Percentiles rank a stretch among this genome's conserved stretches.
Evolutionary conservation across 2,329 filamentous ascomycete genomes (phyloP).

Genomic region (Fusarium sp.): DNA sequence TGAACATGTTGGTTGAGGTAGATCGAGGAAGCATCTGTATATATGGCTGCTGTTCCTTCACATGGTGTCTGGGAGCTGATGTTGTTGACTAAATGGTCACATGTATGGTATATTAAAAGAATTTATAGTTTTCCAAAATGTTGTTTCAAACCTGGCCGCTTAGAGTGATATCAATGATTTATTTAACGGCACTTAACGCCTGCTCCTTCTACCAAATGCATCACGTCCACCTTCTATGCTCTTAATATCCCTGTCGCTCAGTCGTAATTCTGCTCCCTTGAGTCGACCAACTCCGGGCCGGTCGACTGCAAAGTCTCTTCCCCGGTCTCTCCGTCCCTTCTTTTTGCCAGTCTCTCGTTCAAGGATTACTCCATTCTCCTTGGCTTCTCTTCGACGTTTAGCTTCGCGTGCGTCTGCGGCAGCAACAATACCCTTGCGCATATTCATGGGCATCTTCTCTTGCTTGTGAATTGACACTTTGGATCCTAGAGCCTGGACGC

Average conservation of each 20-base stretch:
- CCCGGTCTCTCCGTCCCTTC: slow-evolving; percentile 57
- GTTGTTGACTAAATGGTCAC: slow-evolving; percentile 20
- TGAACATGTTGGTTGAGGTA: slow-evolving; percentile 23
- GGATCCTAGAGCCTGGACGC: slow-evolving; percentile 84
- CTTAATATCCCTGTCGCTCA: slow-evolving; percentile 82
- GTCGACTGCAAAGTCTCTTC: slow-evolving; percentile 72
- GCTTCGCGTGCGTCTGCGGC: slow-evolving; percentile 75
- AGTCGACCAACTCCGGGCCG: slow-evolving; percentile 85
- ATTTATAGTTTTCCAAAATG: slow-evolving; percentile 26
- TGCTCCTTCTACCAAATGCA: slow-evolving; percentile 56
- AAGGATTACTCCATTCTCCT: slow-evolving; percentile 90
- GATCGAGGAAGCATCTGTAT: slow-evolving; percentile 47
- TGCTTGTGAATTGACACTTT: slow-evolving; percentile 80
- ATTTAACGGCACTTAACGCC: slow-evolving; percentile 28
- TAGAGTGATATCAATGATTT: background rate
- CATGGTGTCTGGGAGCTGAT: slow-evolving; percentile 32
- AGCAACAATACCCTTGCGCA: slow-evolving; percentile 84
- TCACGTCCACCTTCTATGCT: slow-evolving; percentile 72
- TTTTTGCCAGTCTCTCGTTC: slow-evolving; percentile 67
- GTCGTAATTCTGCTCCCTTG: slow-evolving; percentile 79
- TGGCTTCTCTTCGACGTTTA: slow-evolving; percentile 80
- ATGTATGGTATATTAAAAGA: slow-evolving; percentile 31
- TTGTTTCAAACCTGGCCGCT: background rate
- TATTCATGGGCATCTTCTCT: slow-evolving; percentile 88
- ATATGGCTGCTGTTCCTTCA: slow-evolving; percentile 46